Conservation (phyloP, 331 rosid genomes). For the Pyracantha coccinea region DNA sequence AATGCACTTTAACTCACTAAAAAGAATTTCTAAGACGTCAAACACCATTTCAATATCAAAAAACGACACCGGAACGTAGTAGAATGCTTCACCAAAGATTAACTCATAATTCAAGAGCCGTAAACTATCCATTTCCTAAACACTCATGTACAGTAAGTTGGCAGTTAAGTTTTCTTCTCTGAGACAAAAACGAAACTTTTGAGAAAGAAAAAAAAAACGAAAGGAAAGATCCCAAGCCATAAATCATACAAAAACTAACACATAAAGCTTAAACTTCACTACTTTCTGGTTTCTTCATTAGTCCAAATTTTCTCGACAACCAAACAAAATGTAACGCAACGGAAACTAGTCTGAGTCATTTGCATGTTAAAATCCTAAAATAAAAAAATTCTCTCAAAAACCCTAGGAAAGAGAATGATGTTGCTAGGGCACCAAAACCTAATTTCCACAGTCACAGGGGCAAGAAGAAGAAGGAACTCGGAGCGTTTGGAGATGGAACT, state of each 20-base stretch:
- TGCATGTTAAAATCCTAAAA: background rate
- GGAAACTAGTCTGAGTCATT: background rate
- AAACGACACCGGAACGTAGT: background rate
- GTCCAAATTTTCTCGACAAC: background rate
- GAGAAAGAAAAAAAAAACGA: too few relatives aligned
- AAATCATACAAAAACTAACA: background rate
- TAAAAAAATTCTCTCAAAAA: background rate
- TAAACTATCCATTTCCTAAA: too few relatives aligned
- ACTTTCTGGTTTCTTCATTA: background rate
- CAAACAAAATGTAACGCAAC: slow-evolving; percentile 4
- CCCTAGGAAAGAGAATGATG: background rate
- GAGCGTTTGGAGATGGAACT: slow-evolving; percentile 12
- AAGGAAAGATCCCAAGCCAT: background rate
- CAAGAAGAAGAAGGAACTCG: background rate
- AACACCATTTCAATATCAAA: background rate
- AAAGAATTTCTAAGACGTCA: background rate
- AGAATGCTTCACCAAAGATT: background rate
- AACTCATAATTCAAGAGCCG: background rate
- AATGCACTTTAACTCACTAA: background rate
- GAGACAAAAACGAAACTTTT: background rate
- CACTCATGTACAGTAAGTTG: background rate
- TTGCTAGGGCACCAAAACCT: background rate
- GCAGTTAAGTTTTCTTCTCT: background rate
- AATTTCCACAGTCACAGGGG: background rate
- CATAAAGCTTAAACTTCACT: background rate